Base-by-base conservation (phyloP, 176 grass and related monocot species). In the Phragmites australis region DNA sequence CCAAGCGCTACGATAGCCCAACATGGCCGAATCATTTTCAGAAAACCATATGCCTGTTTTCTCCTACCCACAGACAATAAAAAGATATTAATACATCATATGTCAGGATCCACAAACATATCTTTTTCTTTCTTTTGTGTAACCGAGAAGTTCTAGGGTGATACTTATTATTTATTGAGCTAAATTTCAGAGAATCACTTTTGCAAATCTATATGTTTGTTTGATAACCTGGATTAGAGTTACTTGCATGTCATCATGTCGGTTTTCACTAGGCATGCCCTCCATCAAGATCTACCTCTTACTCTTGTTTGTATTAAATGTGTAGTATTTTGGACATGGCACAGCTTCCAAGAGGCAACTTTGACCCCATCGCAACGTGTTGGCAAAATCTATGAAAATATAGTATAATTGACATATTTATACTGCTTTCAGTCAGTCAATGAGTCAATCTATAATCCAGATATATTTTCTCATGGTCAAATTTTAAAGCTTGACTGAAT, bases 1-100 rank as follows among this genome's bases (percentile, higher is more conserved):
- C 92, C 89, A 94, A 64, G 56, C 45, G 44, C 75, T 81, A 75
- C 41, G 62, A 87, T 89, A 89, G 78, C 76, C 70, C 12, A 74
- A 71, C 72, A 89, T 29, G 21, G 57, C 69, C 58, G 57, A 26
- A 68, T 71, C 82, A 56, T 65, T 70, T 81, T 81, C 82, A 57
- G 39, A 16, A 57, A 64, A 70, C n/a, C 2, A 31, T 56, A 64
- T 65, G 42, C 82, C 9, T 77, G 78, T 81, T 52, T 80, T 84
- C 4, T 84, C 80, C 84, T 87, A 76, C 57, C 21, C 63, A 75
- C 15, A 74, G 16, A 64, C 9, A 55, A 68, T 58, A 16, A 29
- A 13, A 76, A 68, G 21, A 68, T 73, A 46, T 67, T 62, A 79
- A 79, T 49, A 65, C 13, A 81, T 25, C 45, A 49, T 70, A 81